These are phyloP conservation scores for Silene conica DNA, from an alignment of 148 eudicot genomes.

Conservation along the genomic window DNA sequence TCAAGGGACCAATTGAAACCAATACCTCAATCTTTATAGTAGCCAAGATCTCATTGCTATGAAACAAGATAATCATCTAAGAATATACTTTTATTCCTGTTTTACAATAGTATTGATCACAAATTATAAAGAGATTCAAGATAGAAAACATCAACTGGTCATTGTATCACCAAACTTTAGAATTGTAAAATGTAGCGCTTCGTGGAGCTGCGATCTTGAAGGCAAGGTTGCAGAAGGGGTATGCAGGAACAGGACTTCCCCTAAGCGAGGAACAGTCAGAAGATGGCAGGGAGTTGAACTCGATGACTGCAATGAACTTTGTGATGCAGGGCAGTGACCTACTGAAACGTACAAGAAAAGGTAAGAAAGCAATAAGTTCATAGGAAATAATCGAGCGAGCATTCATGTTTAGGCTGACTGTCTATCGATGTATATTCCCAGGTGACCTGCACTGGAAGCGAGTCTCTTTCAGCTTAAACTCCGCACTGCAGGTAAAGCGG, in stretches of 20 bases:
- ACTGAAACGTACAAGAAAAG: slow-evolving; percentile 90
- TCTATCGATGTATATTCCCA: slow-evolving; percentile 28
- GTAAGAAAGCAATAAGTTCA: slow-evolving; percentile 27
- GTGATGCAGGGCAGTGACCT: slow-evolving; percentile 75
- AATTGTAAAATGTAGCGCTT: slow-evolving; percentile 42
- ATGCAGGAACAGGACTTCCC: slow-evolving; percentile 35
- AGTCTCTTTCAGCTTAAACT: slow-evolving; percentile 71
- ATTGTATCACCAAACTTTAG: neutral
- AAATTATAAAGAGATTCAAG: neutral
- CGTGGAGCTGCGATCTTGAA: slow-evolving; percentile 76
- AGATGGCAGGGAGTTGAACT: slow-evolving; percentile 47
- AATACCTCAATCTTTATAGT: slow-evolving; percentile 1
- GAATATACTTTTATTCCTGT: neutral
- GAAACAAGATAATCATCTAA: neutral
- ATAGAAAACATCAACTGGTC: neutral
- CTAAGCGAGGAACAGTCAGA: slow-evolving; percentile 42
- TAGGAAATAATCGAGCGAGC: neutral
- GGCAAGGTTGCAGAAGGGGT: slow-evolving; percentile 64
- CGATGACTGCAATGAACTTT: slow-evolving; percentile 46
- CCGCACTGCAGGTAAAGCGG: slow-evolving; percentile 62
- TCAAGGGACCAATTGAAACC: neutral
- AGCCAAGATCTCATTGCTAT: neutral
- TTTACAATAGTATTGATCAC: neutral
- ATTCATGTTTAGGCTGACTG: slow-evolving; percentile 8
- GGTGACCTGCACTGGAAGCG: slow-evolving; percentile 94